Evolutionary conservation across 257 asterid genomes (phyloP), one percentile per base, ranked within the genome.

Genomic region (Solanum etuberosum): DNA sequence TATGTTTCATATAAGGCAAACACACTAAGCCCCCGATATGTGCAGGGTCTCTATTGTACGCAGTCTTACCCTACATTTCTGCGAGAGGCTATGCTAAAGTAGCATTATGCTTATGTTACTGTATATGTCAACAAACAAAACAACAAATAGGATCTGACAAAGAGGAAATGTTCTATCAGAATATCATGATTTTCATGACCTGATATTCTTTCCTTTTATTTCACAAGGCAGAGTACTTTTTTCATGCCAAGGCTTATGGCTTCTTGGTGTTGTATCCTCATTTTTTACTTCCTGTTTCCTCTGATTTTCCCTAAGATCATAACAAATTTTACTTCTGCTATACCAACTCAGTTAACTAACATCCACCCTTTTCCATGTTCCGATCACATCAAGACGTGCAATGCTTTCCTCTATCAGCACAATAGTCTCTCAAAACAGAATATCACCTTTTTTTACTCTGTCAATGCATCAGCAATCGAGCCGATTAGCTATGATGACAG

Each of bases 321-420:
- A 81, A 31, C 42, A 81, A 81, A 48, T 27, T 87, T 48, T 29
- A 61, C 84, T 78, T 82, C 90, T 16, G 87, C 61, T 9, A 14
- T 6, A 25, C 67, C 87, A 25, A 20, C 76, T 35, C 85, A 92
- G 25, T 78, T 87, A 35, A 48, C 32, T 40, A 46, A 65, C 2
- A 73, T 42, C 29, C 31, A 88, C 83, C 89, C 90, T 86, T 94
- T 94, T 29, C 37, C 89, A 15, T 94, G 97, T 86, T 90, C 85
- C 35, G 85, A 86, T 48, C 82, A 37, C 78, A 90, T 86, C 87
- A 89, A 5, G 10, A 91, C 92, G 2, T 94, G 96, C 31, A 91
- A 25, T 8, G 88, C 97, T 73, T 87, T 91, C 70, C 95, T 94
- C 43, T 94, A 94, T 84, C 96, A 93, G 92, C 91, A 92, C 89